Base-by-base conservation (phyloP, 768 basidiomycete species). In the Amanita fuliginea region DNA sequence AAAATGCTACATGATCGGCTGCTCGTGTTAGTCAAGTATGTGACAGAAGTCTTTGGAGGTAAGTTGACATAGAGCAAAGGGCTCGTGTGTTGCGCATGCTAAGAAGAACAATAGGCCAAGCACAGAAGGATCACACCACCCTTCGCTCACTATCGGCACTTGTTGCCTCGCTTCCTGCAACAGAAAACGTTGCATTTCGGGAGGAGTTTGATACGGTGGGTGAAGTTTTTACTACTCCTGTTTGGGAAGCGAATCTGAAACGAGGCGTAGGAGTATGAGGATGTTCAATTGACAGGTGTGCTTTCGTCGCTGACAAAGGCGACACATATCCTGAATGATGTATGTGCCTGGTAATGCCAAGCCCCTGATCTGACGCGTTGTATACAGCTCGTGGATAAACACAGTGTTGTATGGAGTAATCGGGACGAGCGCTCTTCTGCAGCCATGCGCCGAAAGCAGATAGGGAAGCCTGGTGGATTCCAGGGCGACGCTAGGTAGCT, bases 1-100 rank as follows among this genome's bases (percentile, higher is more conserved):
- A 86, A 91, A 62, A 98, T 98, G 96, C 74, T 99, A 47, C 83
- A 93, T 58, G 92, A 96, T 56, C 81, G 96, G 43, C 88, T 98
- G 43, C 55, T 82, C 43, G 69, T 94, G 5, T 76, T 99, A 7
- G 80, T 91, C n/a, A 77, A 83, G 62, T 98, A 99, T 64, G 80
- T 98, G 30, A 65, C 76, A 3, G 80, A 80, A 19, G 85, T 86
- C 14, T 73, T 89, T 42, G 74, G 80, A 62, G 85, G 92, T 86
- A 56, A 35, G 54, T 10, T n/a, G 41, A 24, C 45, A 26, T n/a
- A 24, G 26, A 33, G 47, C 21, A 32, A n/a, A n/a, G n/a, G 13
- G 47, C 47, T 41, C 47, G 30, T 43, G 49, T 43, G 30, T 39
- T 42, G 46, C 42, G 43, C 46, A 34, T 43, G 48, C 35, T 41